These are phyloP conservation scores for Daedaleopsis sinensis DNA, from an alignment of 768 basidiomycete genomes.

Conservation along the genomic window DNA sequence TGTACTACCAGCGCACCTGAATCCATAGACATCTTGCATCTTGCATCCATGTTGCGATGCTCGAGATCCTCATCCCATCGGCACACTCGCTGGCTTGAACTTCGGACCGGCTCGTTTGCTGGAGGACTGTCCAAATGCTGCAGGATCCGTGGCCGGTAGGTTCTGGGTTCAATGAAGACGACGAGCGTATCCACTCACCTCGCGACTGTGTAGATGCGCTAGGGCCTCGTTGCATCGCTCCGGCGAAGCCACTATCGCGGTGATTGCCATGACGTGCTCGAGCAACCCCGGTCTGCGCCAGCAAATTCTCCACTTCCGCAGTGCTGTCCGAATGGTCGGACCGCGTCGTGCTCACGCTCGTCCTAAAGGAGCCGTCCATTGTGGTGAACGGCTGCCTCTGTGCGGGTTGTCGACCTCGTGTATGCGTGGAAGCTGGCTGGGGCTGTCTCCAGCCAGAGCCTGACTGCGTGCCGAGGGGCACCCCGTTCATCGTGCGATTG, in stretches of 20 bases:
- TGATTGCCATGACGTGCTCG: conserved; percentile 13
- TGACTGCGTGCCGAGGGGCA: conserved; percentile 12
- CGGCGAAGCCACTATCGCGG: background rate
- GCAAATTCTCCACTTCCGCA: conserved; percentile 72
- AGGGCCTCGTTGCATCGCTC: background rate
- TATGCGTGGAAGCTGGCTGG: conserved; percentile 33
- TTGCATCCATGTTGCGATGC: conserved; percentile 4
- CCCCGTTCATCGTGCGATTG: conserved; percentile 44
- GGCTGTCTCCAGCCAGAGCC: conserved; percentile 34
- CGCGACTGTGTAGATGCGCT: background rate
- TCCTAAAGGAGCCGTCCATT: conserved; percentile 28
- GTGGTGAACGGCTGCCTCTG: conserved; percentile 47
- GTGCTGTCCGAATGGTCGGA: conserved; percentile 54
- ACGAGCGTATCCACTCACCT: background rate
- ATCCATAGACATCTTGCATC: conserved; percentile 12
- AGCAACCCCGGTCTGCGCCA: conserved; percentile 36
- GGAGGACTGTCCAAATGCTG: conserved; percentile 3
- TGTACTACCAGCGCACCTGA: conserved; percentile 13
- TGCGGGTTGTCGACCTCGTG: conserved; percentile 32
- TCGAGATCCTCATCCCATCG: conserved; percentile 7
- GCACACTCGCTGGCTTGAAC: conserved; percentile 15
- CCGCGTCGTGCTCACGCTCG: conserved; percentile 24
- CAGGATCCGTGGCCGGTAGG: background rate
- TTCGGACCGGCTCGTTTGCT: conserved; percentile 17
- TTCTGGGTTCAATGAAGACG: background rate